Evolutionary conservation across 768 basidiomycete genomes (phyloP), one percentile per base, ranked within the genome.

Genomic region (Lentinula boryana): DNA sequence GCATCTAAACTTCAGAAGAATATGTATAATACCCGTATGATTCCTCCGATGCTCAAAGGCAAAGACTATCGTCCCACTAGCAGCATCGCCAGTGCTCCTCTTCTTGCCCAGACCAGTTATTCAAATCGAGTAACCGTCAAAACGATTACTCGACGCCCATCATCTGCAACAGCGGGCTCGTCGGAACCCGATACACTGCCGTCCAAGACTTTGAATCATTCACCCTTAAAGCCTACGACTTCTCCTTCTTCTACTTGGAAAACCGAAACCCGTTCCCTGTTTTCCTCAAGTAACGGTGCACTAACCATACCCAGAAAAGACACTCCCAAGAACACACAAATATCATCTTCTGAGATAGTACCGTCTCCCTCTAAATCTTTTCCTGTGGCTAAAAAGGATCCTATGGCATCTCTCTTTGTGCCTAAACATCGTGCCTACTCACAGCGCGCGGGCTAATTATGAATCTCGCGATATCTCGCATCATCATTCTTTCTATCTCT

Each of bases 371-470:
- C 73, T 56, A 80, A 77, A 66, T 60, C 74, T 36, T 71, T 75
- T 10, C 64, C 73, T 62, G 62, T 74, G 49, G 67, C 72, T 62
- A 88, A 84, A 77, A 89, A 79, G 71, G 83, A 89, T 69, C 85
- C 84, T 23, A 84, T 84, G 82, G 73, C 76, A 55, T 73, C 74
- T 66, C 68, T 82, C 60, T 92, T 92, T 71, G 86, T 91, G 71
- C 89, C 89, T 56, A 91, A 89, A 71, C 87, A 85, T 63, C 85
- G 87, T 61, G 78, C 84, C 23, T 73, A 84, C 66, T 83, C 83
- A 23, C 84, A 85, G 64, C 78, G 76, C 3, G 78, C 81, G 48
- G 71, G 75, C 63, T 74, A 73, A 38, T 41, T 32, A 9, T 61
- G 4, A 56, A 27, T 43, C 21, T 32, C 27, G 33, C 31, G 10